phyloP scores from a whole-genome alignment of 345 rosid species.

The Alliaria petiolata region DNA sequence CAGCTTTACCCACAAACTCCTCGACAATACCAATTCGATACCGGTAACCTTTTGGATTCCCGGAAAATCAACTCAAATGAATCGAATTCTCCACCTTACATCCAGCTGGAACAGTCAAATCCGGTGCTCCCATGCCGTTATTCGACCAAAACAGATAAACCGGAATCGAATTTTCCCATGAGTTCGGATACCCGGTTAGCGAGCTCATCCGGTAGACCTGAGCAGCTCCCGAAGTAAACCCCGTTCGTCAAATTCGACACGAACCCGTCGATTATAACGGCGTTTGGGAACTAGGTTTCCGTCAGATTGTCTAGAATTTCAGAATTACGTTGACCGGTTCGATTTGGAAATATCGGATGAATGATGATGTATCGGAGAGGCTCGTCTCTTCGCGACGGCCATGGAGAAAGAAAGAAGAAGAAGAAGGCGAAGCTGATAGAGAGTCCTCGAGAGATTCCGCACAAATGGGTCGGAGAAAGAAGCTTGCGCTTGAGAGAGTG shows the following conservation, averaged over 20 bases:
- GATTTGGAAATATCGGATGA: conserved; percentile 58
- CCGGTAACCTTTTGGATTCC: conserved; percentile 52
- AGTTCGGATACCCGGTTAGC: conserved; percentile 44
- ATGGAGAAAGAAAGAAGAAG: conserved; percentile 43
- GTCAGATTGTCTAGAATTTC: conserved; percentile 21
- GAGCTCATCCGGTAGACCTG: conserved; percentile 39
- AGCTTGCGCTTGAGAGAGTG: conserved; percentile 44
- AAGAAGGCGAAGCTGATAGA: conserved; percentile 37
- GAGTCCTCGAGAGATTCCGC: conserved; percentile 89
- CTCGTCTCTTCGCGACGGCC: conserved; percentile 91
- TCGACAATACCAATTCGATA: too few species aligned
- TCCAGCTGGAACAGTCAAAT: conserved; percentile 75
- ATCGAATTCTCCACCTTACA: conserved; percentile 68
- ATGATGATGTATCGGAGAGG: conserved; percentile 76
- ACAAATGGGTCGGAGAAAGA: conserved; percentile 87
- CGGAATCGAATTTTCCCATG: conserved; percentile 56
- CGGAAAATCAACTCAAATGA: conserved; percentile 59
- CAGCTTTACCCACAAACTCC: too few species aligned
- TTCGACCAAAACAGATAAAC: conserved; percentile 89
- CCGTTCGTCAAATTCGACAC: conserved; percentile 52
- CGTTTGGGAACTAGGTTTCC: conserved; percentile 43
- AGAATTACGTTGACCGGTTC: conserved; percentile 48
- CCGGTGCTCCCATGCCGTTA: conserved; percentile 88
- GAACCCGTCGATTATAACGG: conserved; percentile 69
- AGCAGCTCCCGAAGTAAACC: conserved; percentile 70